phyloP scores from a whole-genome alignment of 1,284 basidiomycete species.

The Puccinia polysora region DNA sequence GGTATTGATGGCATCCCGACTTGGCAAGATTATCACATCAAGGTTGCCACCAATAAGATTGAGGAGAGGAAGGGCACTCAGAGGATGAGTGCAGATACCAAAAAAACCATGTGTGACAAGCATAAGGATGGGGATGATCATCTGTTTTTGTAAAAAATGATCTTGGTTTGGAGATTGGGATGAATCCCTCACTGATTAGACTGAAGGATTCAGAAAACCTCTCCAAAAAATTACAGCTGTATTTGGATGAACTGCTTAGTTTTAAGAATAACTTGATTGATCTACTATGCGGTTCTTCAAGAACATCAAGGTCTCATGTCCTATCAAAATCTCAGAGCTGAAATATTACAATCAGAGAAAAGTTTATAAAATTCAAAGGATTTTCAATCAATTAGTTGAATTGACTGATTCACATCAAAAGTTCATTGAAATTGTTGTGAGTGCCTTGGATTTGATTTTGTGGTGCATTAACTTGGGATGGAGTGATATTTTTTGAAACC shows the following conservation, averaged over 20 bases:
- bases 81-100: conserved; percentile 76
- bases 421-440: conserved; percentile 71
- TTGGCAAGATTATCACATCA: conserved; percentile 78
- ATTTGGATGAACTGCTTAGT: conserved; percentile 63
- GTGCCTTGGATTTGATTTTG: conserved; percentile 59
- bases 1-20: conserved; percentile 81
- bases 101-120: too few relatives aligned
- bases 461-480: conserved; percentile 92
- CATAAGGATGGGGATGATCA: too few relatives aligned
- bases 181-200: conserved; percentile 50
- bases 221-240: conserved; percentile 58
- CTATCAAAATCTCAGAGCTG: conserved; percentile 66
- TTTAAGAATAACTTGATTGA: conserved; percentile 74
- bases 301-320: conserved; percentile 66
- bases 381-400: conserved; percentile 56
- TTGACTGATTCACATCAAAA: conserved; percentile 60
- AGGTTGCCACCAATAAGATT: conserved; percentile 65
- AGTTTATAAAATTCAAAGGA: conserved; percentile 63
- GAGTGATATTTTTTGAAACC: conserved; percentile 73
- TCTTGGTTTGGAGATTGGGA: conserved; percentile 47
- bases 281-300: conserved; percentile 66
- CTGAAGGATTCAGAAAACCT: conserved; percentile 55
- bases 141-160: not conserved
- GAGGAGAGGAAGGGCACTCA: conserved; percentile 57
- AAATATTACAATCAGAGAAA: conserved; percentile 68